Percentiles rank a stretch among this genome's conserved stretches.
These are phyloP conservation scores for Phytophthora sp. DNA, from an alignment of 352 stramenopile species.

Conservation along the genomic window DNA sequence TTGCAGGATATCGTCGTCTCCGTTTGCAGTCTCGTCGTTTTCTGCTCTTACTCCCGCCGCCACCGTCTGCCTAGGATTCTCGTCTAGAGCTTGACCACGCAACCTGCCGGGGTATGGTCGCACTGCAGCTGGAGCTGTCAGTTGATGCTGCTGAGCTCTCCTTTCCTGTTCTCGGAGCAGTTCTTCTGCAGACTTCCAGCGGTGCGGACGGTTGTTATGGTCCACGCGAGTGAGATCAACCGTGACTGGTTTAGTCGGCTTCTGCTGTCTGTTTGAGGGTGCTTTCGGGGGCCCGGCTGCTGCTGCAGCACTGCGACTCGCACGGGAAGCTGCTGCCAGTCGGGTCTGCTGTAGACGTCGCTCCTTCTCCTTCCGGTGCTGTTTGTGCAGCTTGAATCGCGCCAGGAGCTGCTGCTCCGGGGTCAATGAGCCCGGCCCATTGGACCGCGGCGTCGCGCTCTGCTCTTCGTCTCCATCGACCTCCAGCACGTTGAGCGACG, in stretches of 20 bases:
- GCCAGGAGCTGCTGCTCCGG: conserved; percentile 69
- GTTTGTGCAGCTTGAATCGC: conserved; percentile 83
- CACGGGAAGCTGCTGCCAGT: conserved; percentile 28
- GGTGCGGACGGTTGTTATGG: conserved; percentile 87
- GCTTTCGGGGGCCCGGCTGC: not conserved
- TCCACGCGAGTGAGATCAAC: conserved; percentile 72
- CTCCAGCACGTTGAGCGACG: not conserved
- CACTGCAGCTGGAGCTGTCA: conserved; percentile 55
- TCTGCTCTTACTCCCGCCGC: not conserved
- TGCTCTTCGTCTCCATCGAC: not conserved
- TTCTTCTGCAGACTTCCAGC: conserved; percentile 81
- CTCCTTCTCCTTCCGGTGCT: conserved; percentile 74
- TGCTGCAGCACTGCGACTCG: conserved; percentile 27
- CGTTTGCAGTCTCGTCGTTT: not conserved
- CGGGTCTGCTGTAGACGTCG: conserved; percentile 64
- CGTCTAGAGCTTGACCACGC: conserved; percentile 39
- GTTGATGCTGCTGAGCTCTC: conserved; percentile 59
- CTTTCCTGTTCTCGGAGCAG: conserved; percentile 70
- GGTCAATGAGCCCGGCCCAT: conserved; percentile 13
- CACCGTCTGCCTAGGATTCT: not conserved
- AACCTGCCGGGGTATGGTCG: conserved; percentile 64
- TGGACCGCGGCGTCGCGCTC: not conserved
- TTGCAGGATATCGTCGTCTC: conserved; percentile 79
- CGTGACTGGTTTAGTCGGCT: conserved; percentile 7
- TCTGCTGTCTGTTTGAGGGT: conserved; percentile 7